Evolutionary conservation across 805 yeast species (phyloP).

Genomic region (Candida glaebosa): DNA sequence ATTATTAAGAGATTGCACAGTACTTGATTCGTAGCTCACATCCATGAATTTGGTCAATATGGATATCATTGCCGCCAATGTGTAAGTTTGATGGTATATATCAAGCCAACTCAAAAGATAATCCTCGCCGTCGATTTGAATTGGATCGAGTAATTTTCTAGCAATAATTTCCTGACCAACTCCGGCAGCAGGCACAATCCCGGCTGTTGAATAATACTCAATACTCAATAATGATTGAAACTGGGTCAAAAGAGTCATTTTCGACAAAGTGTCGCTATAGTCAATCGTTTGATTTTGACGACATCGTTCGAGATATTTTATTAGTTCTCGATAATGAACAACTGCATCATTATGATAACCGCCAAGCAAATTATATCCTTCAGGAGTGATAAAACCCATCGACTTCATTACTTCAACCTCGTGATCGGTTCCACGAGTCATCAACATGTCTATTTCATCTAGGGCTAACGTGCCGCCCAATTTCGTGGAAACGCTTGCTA

Average conservation of each 20-base stretch:
- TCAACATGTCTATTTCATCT: conserved; percentile 40
- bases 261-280: conserved; percentile 2
- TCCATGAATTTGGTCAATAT: conserved; percentile 32
- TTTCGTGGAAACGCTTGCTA: conserved; percentile 53
- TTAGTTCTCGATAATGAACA: conserved; percentile 33
- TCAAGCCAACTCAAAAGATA: conserved; percentile 46
- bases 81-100: conserved; percentile 45
- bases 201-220: neutral
- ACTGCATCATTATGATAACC: conserved; percentile 47
- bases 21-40: conserved; percentile 31
- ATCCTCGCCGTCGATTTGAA: conserved; percentile 1
- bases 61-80: conserved; percentile 30
- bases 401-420: conserved; percentile 35
- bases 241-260: neutral
- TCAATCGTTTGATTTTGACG: conserved; percentile 6
- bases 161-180: neutral
- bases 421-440: conserved; percentile 14
- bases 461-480: conserved; percentile 53
- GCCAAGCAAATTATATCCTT: conserved; percentile 45
- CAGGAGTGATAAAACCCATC: conserved; percentile 38
- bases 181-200: neutral
- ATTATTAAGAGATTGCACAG: conserved; percentile 18
- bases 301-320: conserved; percentile 21
- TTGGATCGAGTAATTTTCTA: conserved; percentile 7
- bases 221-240: neutral